Evolutionary conservation across 177 flowering plant species (phyloP).

Genomic region (Telopea speciosissima): DNA sequence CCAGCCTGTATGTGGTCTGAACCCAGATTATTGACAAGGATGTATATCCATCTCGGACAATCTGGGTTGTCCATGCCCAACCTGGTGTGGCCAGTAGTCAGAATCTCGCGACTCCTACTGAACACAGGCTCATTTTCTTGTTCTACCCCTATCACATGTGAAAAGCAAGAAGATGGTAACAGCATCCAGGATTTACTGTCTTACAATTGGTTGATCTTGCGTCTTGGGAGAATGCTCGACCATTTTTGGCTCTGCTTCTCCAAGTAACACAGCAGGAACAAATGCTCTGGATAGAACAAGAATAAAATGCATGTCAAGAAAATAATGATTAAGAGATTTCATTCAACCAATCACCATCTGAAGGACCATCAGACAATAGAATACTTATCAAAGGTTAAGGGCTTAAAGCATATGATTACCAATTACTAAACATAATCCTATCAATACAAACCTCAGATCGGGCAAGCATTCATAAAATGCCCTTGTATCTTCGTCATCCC

Average conservation of each 20-base stretch:
- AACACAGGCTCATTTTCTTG: too few species aligned
- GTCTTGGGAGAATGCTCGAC: conserved; percentile 65
- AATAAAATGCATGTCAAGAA: not conserved
- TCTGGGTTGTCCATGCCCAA: too few species aligned
- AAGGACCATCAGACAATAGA: not conserved
- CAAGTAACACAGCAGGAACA: conserved; percentile 95
- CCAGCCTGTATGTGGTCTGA: too few species aligned
- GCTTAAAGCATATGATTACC: not conserved
- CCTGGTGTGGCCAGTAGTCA: too few species aligned
- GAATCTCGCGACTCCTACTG: too few species aligned
- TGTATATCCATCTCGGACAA: too few species aligned
- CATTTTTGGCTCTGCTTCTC: conserved; percentile 75
- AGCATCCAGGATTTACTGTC: conserved; percentile 8
- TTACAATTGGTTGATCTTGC: conserved; percentile 64
- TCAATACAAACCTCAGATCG: conserved; percentile 73
- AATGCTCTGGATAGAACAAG: conserved; percentile 60
- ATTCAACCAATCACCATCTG: not conserved
- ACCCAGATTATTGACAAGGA: too few species aligned
- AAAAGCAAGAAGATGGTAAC: not conserved
- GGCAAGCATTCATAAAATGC: conserved; percentile 95
- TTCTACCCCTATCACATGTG: not conserved
- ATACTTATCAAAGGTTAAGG: conserved; percentile 2
- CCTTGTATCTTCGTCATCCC: conserved; percentile 98
- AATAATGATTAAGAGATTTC: not conserved
- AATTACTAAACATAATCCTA: not conserved